Percentiles rank a stretch among this genome's conserved stretches.
Conservation (phyloP, 177 flowering plant species). For the Tripterygium wilfordii region DNA sequence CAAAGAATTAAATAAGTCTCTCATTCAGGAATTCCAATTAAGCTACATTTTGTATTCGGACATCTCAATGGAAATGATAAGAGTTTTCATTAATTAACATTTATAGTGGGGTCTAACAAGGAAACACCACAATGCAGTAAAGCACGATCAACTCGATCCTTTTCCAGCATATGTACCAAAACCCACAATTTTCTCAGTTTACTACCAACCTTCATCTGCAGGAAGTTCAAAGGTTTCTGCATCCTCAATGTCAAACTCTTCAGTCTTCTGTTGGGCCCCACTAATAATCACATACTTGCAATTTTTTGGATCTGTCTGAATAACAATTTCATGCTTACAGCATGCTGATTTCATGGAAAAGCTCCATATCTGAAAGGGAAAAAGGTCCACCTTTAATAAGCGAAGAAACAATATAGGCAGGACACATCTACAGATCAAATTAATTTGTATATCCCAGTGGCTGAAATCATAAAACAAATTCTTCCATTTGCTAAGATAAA, state of each 20-base stretch:
- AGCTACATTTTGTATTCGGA: no score
- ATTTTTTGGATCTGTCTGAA: constrained; percentile 95
- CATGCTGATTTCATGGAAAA: constrained; percentile 95
- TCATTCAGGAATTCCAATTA: no score
- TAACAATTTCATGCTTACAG: constrained; percentile 89
- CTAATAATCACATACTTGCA: constrained; percentile 81
- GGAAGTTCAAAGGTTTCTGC: constrained; percentile 87
- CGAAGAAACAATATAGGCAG: background rate
- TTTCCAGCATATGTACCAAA: background rate
- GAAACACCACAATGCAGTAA: no score
- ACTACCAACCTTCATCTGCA: constrained; percentile 70
- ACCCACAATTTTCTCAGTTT: background rate
- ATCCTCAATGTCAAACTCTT: constrained; percentile 89
- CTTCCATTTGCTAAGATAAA: no score
- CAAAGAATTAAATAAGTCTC: constrained; percentile 4
- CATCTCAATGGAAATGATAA: no score
- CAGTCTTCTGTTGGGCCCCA: constrained; percentile 81
- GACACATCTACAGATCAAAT: no score
- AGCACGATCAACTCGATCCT: no score
- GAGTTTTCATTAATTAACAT: no score
- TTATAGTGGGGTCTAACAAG: no score
- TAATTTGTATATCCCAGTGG: background rate
- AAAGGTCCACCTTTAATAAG: background rate
- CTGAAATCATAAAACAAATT: background rate
- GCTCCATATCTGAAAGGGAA: constrained; percentile 81